These are phyloP conservation scores for Suhomyces guaymorum DNA, from an alignment of 1,139 yeast genomes.

Conservation along the genomic window DNA sequence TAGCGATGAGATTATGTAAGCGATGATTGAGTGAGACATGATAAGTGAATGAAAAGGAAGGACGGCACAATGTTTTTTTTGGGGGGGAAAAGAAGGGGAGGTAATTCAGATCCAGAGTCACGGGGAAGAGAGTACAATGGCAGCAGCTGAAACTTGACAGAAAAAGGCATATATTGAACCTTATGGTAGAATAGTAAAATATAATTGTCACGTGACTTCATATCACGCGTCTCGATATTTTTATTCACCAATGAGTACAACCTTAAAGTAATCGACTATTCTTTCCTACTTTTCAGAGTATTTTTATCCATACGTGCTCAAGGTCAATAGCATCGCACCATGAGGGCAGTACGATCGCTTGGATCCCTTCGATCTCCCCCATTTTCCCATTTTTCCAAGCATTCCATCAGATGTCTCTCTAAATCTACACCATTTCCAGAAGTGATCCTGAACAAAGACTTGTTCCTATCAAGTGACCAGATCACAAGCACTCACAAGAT, in stretches of 20 bases:
- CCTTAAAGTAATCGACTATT: no score
- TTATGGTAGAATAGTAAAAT: no score
- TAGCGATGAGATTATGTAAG: background rate
- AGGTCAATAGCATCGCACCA: background rate
- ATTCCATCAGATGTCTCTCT: background rate
- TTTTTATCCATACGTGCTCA: background rate
- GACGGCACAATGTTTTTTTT: no score
- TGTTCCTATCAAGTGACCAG: slow-evolving; percentile 15
- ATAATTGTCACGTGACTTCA: no score
- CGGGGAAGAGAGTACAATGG: no score
- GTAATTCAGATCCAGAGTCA: no score
- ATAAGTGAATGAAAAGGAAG: no score
- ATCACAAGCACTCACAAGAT: slow-evolving; percentile 14
- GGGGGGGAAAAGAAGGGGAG: no score
- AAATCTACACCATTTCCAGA: slow-evolving; percentile 6
- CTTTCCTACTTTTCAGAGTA: background rate
- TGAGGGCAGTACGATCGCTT: background rate
- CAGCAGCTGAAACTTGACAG: no score
- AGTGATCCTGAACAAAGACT: slow-evolving; percentile 21
- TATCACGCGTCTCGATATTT: background rate
- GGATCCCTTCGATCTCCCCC: background rate
- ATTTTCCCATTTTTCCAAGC: no score
- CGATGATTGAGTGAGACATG: no score
- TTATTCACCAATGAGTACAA: background rate
- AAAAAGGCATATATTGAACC: no score